Conservation (phyloP, 2,329 filamentous ascomycete species). For the Fusarium heterosporum region DNA sequence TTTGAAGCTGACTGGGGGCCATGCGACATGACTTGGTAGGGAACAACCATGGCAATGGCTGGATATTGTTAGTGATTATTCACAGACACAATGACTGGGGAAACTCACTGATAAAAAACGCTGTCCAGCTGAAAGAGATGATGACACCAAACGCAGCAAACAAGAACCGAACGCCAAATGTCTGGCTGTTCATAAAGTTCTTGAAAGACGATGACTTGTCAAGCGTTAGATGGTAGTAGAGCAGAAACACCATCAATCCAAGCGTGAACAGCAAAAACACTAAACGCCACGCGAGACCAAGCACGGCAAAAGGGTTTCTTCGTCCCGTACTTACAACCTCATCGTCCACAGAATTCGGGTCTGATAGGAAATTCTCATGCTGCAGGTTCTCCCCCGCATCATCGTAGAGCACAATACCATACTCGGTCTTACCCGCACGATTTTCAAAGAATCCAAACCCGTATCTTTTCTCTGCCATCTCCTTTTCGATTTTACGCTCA, state of each 20-base stretch:
- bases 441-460: conserved; percentile 45
- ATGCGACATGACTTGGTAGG: conserved; percentile 56
- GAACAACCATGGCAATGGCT: conserved; percentile 60
- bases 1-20: conserved; percentile 51
- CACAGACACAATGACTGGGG: accelerated
- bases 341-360: conserved; percentile 39
- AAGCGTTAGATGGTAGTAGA: conserved; percentile 55
- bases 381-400: conserved; percentile 31
- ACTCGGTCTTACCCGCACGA: conserved; percentile 36
- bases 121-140: conserved; percentile 57
- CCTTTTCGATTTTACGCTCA: conserved; percentile 41
- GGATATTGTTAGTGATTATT: background rate
- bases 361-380: conserved; percentile 5
- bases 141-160: conserved; percentile 57
- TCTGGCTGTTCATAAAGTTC: conserved; percentile 56
- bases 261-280: conserved; percentile 51
- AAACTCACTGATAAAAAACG: conserved; percentile 53
- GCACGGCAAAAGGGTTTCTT: conserved; percentile 52
- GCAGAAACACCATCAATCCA: conserved; percentile 53
- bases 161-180: conserved; percentile 59
- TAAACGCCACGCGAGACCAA: conserved; percentile 53
- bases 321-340: conserved; percentile 3
- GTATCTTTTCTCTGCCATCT: conserved; percentile 45
- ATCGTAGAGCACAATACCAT: conserved; percentile 45
- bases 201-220: conserved; percentile 49